Conservation (phyloP, 2,329 filamentous ascomycete species). For the Pseudogymnoascus pannorum region DNA sequence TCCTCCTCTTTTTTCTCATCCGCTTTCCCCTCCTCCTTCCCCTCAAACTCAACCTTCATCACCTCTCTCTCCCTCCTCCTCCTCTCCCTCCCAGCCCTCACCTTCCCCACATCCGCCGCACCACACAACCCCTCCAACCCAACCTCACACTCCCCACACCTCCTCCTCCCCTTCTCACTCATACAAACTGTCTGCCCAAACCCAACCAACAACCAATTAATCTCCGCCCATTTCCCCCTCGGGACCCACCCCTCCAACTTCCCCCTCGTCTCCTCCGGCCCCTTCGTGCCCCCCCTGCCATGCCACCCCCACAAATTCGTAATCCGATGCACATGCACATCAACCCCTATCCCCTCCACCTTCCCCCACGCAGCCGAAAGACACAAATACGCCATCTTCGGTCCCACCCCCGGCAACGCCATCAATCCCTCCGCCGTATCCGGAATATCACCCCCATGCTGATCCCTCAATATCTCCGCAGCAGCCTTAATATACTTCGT, state of each 20-base stretch:
- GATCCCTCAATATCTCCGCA: conserved; percentile 53
- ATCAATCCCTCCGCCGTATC: conserved; percentile 57
- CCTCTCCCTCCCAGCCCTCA: conserved; percentile 47
- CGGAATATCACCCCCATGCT: conserved; percentile 58
- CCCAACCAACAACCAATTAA: conserved; percentile 67
- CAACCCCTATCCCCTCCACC: conserved; percentile 51
- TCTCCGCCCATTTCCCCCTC: conserved; percentile 64
- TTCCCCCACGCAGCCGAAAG: conserved; percentile 63
- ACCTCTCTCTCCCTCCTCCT: conserved; percentile 34
- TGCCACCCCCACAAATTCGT: conserved; percentile 68
- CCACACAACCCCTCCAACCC: conserved; percentile 70
- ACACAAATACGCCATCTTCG: conserved; percentile 69
- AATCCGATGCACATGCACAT: conserved; percentile 70
- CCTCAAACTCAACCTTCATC: conserved; percentile 21
- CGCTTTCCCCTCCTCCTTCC: conserved; percentile 28
- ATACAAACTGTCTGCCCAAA: conserved; percentile 65
- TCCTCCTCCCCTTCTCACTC: conserved; percentile 23
- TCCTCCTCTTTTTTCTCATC: conserved; percentile 28
- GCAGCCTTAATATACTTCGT: conserved; percentile 62
- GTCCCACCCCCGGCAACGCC: conserved; percentile 60
- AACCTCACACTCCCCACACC: conserved; percentile 80
- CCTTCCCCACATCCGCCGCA: conserved; percentile 59
- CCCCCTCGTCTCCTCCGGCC: conserved; percentile 59
- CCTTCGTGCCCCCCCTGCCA: conserved; percentile 48
- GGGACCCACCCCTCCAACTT: conserved; percentile 62